These are phyloP conservation scores for Infundibulicybe gibba DNA, from an alignment of 768 basidiomycete species.

Conservation along the genomic window DNA sequence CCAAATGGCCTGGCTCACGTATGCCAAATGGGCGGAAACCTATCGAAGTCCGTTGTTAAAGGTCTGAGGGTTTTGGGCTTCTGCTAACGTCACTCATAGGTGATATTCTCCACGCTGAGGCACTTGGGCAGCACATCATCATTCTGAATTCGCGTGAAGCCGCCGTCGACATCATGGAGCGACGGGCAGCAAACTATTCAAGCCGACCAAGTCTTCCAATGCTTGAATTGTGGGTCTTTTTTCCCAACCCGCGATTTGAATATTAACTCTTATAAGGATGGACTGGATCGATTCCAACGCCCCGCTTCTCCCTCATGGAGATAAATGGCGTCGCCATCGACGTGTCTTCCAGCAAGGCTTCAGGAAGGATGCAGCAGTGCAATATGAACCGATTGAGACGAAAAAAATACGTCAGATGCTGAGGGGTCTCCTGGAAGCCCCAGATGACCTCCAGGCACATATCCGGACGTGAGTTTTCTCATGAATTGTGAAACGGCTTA, in stretches of 20 bases:
- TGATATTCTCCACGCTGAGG: conserved; percentile 19
- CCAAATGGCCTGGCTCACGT: not conserved
- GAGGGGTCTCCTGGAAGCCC: conserved; percentile 18
- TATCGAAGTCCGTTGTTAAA: not conserved
- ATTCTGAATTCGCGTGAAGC: conserved; percentile 18
- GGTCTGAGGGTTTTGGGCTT: too few relatives aligned
- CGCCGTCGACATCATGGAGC: conserved; percentile 3
- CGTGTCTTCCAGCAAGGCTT: conserved; percentile 33
- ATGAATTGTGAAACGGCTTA: not conserved
- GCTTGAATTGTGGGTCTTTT: too few relatives aligned
- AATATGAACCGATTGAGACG: conserved; percentile 26
- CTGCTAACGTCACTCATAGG: conserved; percentile 7
- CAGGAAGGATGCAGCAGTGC: conserved; percentile 20
- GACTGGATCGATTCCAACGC: conserved; percentile 23
- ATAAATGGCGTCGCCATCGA: conserved; percentile 32
- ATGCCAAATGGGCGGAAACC: not conserved
- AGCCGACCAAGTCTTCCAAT: too few relatives aligned
- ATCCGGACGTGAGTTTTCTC: conserved; percentile 4
- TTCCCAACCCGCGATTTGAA: too few relatives aligned
- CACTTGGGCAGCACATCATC: conserved; percentile 16
- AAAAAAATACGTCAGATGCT: conserved; percentile 26
- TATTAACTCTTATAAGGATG: too few relatives aligned
- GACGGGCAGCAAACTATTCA: too few relatives aligned
- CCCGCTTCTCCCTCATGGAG: conserved; percentile 29
- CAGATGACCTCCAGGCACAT: conserved; percentile 21